Evolutionary conservation across 1,139 yeast species (phyloP).

Genomic region (Pneumocystis oryctolagi): DNA sequence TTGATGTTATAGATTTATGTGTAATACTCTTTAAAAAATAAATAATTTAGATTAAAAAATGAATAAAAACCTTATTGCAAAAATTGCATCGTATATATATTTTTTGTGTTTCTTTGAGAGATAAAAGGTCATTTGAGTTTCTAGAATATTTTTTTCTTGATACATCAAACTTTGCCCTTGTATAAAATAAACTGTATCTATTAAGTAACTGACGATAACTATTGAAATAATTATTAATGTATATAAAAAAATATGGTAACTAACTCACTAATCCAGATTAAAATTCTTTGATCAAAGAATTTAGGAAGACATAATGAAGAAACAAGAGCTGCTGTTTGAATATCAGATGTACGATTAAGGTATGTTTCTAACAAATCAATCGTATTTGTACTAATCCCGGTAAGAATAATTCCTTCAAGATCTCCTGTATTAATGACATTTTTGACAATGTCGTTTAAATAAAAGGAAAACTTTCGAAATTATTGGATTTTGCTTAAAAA

Average conservation of each 20-base stretch:
- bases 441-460: conserved; percentile 54
- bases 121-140: conserved; percentile 35
- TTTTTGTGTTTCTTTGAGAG: conserved; percentile 46
- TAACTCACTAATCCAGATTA: conserved; percentile 48
- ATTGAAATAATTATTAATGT: conserved; percentile 3
- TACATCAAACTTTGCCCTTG: conserved; percentile 75
- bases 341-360: conserved; percentile 79
- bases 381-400: conserved; percentile 78
- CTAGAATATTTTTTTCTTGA: conserved; percentile 51
- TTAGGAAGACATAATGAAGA: conserved; percentile 72
- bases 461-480: conserved; percentile 32
- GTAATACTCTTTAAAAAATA: conserved; percentile 3
- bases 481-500: neutral
- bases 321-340: conserved; percentile 79
- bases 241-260: neutral
- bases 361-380: conserved; percentile 71
- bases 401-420: conserved; percentile 73
- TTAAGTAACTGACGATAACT: conserved; percentile 62
- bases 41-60: neutral
- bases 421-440: conserved; percentile 66
- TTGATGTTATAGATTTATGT: conserved; percentile 4
- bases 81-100: conserved; percentile 64
- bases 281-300: conserved; percentile 52
- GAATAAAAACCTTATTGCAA: conserved; percentile 43
- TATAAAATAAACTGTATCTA: conserved; percentile 68